phyloP scores from a whole-genome alignment of 441 rosid genomes.

The Pelargonium exstipulatum region DNA sequence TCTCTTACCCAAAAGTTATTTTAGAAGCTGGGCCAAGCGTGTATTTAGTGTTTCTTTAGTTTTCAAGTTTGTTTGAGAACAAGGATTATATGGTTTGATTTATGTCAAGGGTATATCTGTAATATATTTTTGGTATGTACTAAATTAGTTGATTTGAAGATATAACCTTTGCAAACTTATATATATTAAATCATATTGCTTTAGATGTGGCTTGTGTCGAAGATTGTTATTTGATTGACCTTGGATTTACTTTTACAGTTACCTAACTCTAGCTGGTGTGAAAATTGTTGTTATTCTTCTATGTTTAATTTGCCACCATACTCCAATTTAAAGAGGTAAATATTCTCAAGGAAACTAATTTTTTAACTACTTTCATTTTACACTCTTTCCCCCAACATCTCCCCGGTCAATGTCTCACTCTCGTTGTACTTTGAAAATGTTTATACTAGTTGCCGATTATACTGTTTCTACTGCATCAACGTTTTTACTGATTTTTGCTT shows the following conservation, averaged over 20 bases:
- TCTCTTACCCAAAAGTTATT: slow-evolving; percentile 3
- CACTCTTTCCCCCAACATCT: neutral
- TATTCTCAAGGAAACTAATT: neutral
- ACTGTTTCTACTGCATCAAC: neutral
- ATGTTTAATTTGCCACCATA: too few relatives aligned
- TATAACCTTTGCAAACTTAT: too few relatives aligned
- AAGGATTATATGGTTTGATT: neutral
- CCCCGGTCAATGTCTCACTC: neutral
- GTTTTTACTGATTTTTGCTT: neutral
- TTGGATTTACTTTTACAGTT: too few relatives aligned
- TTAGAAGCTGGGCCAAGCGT: neutral
- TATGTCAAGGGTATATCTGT: neutral
- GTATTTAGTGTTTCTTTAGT: neutral
- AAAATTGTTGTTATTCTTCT: too few relatives aligned
- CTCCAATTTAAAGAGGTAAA: too few relatives aligned
- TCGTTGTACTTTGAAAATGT: too few relatives aligned
- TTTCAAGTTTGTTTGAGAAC: neutral
- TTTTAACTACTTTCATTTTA: neutral
- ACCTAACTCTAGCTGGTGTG: too few relatives aligned
- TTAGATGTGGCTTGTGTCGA: too few relatives aligned
- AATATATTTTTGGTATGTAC: slow-evolving; percentile 1
- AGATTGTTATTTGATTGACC: too few relatives aligned
- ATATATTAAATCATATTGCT: too few relatives aligned
- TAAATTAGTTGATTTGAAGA: too few relatives aligned
- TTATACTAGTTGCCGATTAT: neutral